A percentile compares a stretch with the other conserved stretches of the same genome.
phyloP scores from a whole-genome alignment of 1,139 yeast species.

The Scheffersomyces segobiensis region DNA sequence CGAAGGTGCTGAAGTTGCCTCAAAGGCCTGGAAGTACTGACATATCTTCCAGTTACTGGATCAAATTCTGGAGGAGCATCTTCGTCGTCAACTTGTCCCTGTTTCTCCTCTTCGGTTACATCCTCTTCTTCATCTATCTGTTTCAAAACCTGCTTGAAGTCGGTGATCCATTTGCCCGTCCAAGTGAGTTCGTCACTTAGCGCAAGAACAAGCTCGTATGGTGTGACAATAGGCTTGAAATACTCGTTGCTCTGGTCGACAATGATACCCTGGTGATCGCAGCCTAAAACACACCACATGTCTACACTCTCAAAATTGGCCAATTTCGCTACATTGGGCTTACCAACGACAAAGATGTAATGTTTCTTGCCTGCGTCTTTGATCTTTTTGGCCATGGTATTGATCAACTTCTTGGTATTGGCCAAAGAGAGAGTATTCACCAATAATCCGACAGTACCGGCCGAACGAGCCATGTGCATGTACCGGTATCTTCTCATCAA shows the following conservation, averaged over 20 bases:
- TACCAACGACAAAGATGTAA: slow-evolving; percentile 93
- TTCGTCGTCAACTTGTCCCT: slow-evolving; percentile 27
- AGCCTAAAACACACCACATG: slow-evolving; percentile 91
- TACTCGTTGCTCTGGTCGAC: slow-evolving; percentile 76
- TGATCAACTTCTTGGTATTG: slow-evolving; percentile 65
- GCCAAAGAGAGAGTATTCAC: slow-evolving; percentile 84
- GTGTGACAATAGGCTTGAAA: slow-evolving; percentile 89
- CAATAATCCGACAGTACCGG: slow-evolving; percentile 87
- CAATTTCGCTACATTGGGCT: slow-evolving; percentile 95
- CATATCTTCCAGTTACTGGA: slow-evolving; percentile 79
- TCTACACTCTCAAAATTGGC: slow-evolving; percentile 94
- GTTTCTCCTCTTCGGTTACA: slow-evolving; percentile 14
- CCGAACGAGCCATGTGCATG: slow-evolving; percentile 87
- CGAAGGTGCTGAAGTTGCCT: slow-evolving; percentile 66
- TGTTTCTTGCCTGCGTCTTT: slow-evolving; percentile 83
- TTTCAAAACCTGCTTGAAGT: slow-evolving; percentile 57
- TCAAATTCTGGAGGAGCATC: slow-evolving; percentile 83
- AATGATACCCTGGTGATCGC: slow-evolving; percentile 91
- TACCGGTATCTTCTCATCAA: slow-evolving; percentile 79
- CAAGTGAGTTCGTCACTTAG: slow-evolving; percentile 72
- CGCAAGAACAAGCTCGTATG: slow-evolving; percentile 85
- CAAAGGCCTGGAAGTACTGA: slow-evolving; percentile 72
- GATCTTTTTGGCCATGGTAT: slow-evolving; percentile 60
- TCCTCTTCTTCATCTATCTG: slow-evolving; percentile 23
- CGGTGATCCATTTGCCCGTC: slow-evolving; percentile 94